Conservation (phyloP, 2,329 filamentous ascomycete genomes). For the Penicillium nordicum region DNA sequence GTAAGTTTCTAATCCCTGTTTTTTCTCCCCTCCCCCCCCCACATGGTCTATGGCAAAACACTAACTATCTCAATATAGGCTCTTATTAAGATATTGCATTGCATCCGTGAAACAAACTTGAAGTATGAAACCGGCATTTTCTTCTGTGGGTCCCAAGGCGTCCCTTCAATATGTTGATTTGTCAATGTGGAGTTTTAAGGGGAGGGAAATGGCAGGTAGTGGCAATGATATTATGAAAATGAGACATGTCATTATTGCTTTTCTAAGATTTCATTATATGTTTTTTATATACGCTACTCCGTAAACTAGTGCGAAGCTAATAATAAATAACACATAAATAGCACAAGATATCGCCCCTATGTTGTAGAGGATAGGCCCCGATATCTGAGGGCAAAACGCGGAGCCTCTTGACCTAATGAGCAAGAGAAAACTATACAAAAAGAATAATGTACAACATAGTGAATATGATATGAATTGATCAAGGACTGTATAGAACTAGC, state of each 20-base stretch:
- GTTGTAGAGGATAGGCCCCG: neutral
- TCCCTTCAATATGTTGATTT: conserved; percentile 2
- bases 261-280: neutral
- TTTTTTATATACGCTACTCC: neutral
- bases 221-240: conserved; percentile 12
- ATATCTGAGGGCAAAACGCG: neutral
- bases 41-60: neutral
- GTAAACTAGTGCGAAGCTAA: neutral
- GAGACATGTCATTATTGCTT: conserved; percentile 9
- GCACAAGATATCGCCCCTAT: too few species aligned
- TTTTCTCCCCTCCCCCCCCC: neutral
- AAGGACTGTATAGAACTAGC: neutral
- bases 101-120: neutral
- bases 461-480: neutral
- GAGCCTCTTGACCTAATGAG: neutral
- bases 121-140: neutral
- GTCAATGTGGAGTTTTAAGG: conserved; percentile 7
- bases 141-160: neutral
- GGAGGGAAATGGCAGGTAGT: conserved; percentile 4
- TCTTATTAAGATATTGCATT: conserved; percentile 2
- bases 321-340: neutral
- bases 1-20: conserved; percentile 48
- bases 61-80: neutral
- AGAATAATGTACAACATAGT: neutral
- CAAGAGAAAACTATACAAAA: neutral